Percentiles rank a stretch among this genome's conserved stretches.
These are phyloP conservation scores for Botryosphaeria agaves DNA, from an alignment of 2,329 filamentous ascomycete genomes.

Conservation along the genomic window DNA sequence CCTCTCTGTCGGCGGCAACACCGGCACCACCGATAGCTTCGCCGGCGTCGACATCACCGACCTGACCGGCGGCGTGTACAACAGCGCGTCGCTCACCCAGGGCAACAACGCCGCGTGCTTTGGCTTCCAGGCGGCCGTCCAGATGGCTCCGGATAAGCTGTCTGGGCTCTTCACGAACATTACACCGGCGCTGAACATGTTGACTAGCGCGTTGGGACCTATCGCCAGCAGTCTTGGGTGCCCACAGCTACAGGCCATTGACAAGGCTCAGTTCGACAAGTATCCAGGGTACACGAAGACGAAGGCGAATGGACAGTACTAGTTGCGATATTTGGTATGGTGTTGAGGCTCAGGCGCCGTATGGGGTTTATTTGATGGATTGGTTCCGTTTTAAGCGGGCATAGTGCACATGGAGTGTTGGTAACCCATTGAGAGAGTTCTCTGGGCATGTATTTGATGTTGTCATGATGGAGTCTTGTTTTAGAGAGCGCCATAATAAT, in stretches of 20 bases:
- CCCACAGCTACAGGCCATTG: slow-evolving; percentile 10
- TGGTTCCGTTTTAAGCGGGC: background rate
- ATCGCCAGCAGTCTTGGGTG: slow-evolving; percentile 7
- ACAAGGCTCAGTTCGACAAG: slow-evolving; percentile 9
- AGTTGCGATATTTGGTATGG: too few species aligned
- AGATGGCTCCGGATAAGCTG: slow-evolving; percentile 24
- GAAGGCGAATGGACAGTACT: too few species aligned
- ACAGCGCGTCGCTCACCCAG: slow-evolving; percentile 21
- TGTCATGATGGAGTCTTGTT: too few species aligned
- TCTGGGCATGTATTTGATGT: too few species aligned
- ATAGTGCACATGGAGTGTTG: background rate
- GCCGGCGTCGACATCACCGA: slow-evolving; percentile 16
- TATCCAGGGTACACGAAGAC: slow-evolving; percentile 12
- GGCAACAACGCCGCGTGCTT: slow-evolving; percentile 32
- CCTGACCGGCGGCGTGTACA: slow-evolving; percentile 24
- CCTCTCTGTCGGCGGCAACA: slow-evolving; percentile 17
- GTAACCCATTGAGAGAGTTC: too few species aligned
- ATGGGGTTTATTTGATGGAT: background rate
- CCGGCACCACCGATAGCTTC: slow-evolving; percentile 16
- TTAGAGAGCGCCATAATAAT: too few species aligned
- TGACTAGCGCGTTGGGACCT: slow-evolving; percentile 14
- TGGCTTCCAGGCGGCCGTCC: slow-evolving; percentile 21
- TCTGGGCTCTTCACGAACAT: slow-evolving; percentile 19
- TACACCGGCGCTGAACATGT: slow-evolving; percentile 12
- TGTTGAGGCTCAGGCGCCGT: background rate